Evolutionary conservation across 2,329 filamentous ascomycete genomes (phyloP), one percentile per base, ranked within the genome.

Genomic region (Rugonectria rugulosa): DNA sequence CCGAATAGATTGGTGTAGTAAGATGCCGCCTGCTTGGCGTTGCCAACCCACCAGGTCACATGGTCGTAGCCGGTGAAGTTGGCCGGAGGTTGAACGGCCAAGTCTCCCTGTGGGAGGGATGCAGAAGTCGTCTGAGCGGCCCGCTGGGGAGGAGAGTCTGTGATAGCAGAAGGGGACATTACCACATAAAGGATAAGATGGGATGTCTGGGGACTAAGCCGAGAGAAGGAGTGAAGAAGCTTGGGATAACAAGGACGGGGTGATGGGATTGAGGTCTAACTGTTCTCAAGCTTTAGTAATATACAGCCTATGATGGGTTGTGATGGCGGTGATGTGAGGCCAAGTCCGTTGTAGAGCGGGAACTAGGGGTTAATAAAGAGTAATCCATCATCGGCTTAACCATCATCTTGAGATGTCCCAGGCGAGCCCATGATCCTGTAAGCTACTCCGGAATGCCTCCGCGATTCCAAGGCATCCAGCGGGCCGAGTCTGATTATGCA

Each of bases 21-120:
- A 12, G 89, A 84, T 32, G 93, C 93, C 3, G 92, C 91, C 79
- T 97, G 93, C 78, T 97, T 97, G 67, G 94, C 93, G 72, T 98
- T 98, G 71, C 93, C 92, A 24, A 97, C 94, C 79, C 92, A 97
- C 93, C 93, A 97, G 65, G 92, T 93, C 53, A 97, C 85, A 75
- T 97, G 91, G 76, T 97, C 91, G 73, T 97, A 97, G 70, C 91
- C 92, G 58, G 86, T 85, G 78, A 96, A 93, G 71, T 81, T 83
- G 67, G 75, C 59, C 66, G 77, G 66, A 66, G 80, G 76, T 66
- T 83, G 79, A 41, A 85, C 77, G 57, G 81, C 79, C 66, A 79
- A 83, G 66, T 79, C 79, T 67, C 82, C 82, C 55, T 73, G 70
- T 37, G 71, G 67, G 34, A 71, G 65, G 50, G 73, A 69, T 38